Conservation (phyloP, 441 rosid genomes). For the Gossypium lobatum region DNA sequence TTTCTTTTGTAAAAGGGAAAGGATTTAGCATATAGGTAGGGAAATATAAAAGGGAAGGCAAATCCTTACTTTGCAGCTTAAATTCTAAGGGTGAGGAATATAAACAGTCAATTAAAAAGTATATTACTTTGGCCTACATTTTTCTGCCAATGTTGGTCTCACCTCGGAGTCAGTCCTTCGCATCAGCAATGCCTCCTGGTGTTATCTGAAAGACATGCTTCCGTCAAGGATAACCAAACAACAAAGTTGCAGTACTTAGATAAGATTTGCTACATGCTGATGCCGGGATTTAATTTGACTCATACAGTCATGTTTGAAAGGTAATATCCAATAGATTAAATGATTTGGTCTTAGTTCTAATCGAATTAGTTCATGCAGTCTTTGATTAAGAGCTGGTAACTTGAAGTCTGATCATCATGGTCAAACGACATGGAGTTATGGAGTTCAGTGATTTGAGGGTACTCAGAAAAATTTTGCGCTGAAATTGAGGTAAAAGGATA, state of each 20-base stretch:
- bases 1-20: not conserved
- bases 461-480: not conserved
- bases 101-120: not conserved
- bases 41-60: not conserved
- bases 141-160: constrained; percentile 11
- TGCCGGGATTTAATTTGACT: not conserved
- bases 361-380: no score
- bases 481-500: constrained; percentile 42
- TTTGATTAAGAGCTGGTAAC: not conserved
- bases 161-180: constrained; percentile 43
- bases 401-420: not conserved
- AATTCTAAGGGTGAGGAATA: not conserved
- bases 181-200: constrained; percentile 82
- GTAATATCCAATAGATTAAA: not conserved
- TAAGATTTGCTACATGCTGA: not conserved
- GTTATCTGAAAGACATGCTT: constrained; percentile 70
- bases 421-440: constrained; percentile 30
- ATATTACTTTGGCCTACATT: constrained; percentile 28
- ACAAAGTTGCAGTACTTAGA: not conserved
- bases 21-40: not conserved
- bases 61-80: not conserved
- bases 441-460: not conserved
- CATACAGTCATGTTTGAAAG: not conserved
- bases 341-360: not conserved
- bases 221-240: constrained; percentile 40